These are phyloP conservation scores for Rhypophila decipiens DNA, from an alignment of 495 filamentous ascomycete species.

Conservation along the genomic window DNA sequence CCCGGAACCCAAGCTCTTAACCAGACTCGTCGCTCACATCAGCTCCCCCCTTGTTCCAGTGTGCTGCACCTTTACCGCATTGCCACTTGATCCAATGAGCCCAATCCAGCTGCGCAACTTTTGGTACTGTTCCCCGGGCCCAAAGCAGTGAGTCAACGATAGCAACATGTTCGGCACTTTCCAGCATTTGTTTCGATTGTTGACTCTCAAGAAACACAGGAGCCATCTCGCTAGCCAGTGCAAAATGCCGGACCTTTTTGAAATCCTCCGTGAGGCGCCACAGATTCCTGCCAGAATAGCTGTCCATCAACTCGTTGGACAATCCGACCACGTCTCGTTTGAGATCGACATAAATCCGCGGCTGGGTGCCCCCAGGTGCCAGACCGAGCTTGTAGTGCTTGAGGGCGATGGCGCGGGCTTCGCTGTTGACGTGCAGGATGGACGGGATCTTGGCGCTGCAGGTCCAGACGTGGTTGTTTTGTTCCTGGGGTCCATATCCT, in stretches of 20 bases:
- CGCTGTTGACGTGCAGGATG: conserved; percentile 27
- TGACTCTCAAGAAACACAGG: not conserved
- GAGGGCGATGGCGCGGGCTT: conserved; percentile 27
- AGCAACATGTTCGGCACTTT: not conserved
- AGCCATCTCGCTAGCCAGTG: not conserved
- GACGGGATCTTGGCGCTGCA: conserved; percentile 20
- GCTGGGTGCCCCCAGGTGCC: conserved; percentile 22
- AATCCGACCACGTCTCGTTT: conserved; percentile 23
- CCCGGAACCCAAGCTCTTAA: too few relatives aligned
- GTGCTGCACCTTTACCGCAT: too few relatives aligned
- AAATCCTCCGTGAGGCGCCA: conserved; percentile 9
- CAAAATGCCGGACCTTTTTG: not conserved
- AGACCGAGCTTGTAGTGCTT: conserved; percentile 28
- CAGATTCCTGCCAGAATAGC: conserved; percentile 7
- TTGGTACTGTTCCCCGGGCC: not conserved
- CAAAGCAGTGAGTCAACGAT: not conserved
- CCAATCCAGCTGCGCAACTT: not conserved
- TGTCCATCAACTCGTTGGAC: conserved; percentile 5
- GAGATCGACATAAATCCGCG: conserved; percentile 29
- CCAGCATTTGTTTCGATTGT: not conserved
- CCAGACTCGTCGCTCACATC: too few relatives aligned
- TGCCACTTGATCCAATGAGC: not conserved
- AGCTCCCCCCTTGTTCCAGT: too few relatives aligned
- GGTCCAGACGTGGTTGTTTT: conserved; percentile 5
- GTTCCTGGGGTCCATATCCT: not conserved